phyloP scores from a whole-genome alignment of 352 stramenopile genomes.

The Globisporangium alternatum region DNA sequence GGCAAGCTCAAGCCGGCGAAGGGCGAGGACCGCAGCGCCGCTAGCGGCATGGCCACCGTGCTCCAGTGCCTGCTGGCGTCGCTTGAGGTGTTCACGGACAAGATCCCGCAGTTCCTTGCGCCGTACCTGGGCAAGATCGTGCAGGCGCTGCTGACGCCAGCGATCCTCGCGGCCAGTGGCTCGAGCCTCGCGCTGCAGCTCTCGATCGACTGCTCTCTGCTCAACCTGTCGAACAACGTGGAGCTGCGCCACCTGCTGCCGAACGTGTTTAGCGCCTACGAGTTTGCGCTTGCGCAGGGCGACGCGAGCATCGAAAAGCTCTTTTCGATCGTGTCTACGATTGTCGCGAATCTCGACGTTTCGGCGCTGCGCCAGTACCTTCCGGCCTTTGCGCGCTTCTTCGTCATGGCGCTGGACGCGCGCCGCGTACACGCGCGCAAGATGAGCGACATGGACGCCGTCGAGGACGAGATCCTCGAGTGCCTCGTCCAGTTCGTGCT shows the following conservation, averaged over 20 bases:
- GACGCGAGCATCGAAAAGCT: constrained; percentile 61
- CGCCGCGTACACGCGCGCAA: constrained; percentile 62
- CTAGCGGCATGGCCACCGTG: constrained; percentile 43
- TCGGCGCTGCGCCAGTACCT: constrained; percentile 59
- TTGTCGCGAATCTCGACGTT: constrained; percentile 54
- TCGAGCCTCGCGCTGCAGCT: constrained; percentile 39
- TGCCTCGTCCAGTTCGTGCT: constrained; percentile 80
- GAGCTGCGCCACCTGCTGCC: constrained; percentile 76
- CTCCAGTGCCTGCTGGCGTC: constrained; percentile 72
- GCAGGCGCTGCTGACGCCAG: constrained; percentile 54
- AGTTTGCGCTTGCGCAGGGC: constrained; percentile 52
- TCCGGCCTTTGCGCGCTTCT: constrained; percentile 79
- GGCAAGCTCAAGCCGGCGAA: constrained; percentile 22
- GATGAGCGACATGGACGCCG: constrained; percentile 53
- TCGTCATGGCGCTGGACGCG: constrained; percentile 71
- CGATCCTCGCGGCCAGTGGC: constrained; percentile 30
- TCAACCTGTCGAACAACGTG: constrained; percentile 67
- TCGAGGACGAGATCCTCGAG: constrained; percentile 78
- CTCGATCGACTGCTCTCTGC: constrained; percentile 60
- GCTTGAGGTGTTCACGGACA: constrained; percentile 80
- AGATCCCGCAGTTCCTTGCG: constrained; percentile 79
- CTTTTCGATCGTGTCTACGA: constrained; percentile 65
- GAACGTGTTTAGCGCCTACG: constrained; percentile 63
- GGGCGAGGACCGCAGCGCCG: constrained; percentile 20
- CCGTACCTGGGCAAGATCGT: constrained; percentile 70